Evolutionary conservation across 306 rosid species (phyloP).

Genomic region (Prunus mongolica): DNA sequence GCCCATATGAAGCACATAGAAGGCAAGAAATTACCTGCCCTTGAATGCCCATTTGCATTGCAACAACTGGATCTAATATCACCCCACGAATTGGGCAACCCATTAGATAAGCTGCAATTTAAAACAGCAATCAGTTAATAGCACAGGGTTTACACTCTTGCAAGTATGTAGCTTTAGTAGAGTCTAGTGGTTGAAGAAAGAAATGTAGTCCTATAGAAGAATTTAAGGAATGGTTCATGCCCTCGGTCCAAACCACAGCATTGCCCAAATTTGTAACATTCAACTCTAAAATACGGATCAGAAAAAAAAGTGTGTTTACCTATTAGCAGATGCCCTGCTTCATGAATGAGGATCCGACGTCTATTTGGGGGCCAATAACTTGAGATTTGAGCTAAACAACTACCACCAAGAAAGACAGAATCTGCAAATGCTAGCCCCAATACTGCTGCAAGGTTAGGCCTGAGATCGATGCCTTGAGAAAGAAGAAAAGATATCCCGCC

Average conservation of each 20-base stretch:
- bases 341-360: constrained; percentile 80
- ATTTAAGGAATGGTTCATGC: neutral
- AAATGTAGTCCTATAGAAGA: constrained; percentile 5
- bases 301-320: constrained; percentile 38
- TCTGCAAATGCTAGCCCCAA: constrained; percentile 74
- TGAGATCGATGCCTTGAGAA: constrained; percentile 74
- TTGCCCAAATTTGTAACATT: neutral
- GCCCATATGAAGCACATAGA: constrained; percentile 17
- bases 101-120: constrained; percentile 77
- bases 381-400: constrained; percentile 86
- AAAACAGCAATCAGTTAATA: neutral
- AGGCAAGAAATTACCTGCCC: constrained; percentile 66
- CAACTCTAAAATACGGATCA: neutral
- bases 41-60: constrained; percentile 96
- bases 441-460: constrained; percentile 80
- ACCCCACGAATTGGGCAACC: constrained; percentile 98
- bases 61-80: constrained; percentile 87
- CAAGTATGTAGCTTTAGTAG: constrained; percentile 12
- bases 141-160: neutral
- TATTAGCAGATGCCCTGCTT: constrained; percentile 85
- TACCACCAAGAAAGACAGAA: constrained; percentile 83
- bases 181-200: constrained; percentile 5
- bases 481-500: constrained; percentile 75
- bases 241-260: neutral
- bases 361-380: constrained; percentile 97